Evolutionary conservation across 495 filamentous ascomycete species (phyloP).

Genomic region (Neurospora sp.): DNA sequence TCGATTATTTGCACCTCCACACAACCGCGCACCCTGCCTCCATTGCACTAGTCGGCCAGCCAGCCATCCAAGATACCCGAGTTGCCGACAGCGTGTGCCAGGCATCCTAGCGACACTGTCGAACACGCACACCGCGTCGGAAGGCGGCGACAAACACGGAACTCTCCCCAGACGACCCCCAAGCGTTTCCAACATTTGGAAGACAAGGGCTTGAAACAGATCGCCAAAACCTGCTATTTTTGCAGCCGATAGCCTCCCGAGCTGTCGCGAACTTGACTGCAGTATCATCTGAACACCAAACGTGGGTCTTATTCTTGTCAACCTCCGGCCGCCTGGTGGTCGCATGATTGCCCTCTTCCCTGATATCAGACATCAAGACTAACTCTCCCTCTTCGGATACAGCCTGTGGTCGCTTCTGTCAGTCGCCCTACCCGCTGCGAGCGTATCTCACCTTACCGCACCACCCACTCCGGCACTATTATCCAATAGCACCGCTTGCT

Average conservation of each 20-base stretch:
- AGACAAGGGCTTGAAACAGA: background rate
- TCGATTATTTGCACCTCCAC: background rate
- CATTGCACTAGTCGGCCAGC: background rate
- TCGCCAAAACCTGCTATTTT: background rate
- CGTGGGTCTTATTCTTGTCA: background rate
- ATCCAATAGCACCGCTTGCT: slow-evolving; percentile 8
- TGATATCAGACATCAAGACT: slow-evolving; percentile 6
- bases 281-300: slow-evolving; percentile 11
- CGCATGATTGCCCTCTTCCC: slow-evolving; percentile 6
- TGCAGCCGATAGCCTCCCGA: background rate
- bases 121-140: background rate
- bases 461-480: slow-evolving; percentile 1
- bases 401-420: background rate
- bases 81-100: background rate
- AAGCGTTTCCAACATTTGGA: background rate
- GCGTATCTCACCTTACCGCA: slow-evolving; percentile 4
- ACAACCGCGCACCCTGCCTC: background rate
- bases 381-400: slow-evolving; percentile 2
- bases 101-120: background rate
- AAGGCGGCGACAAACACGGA: background rate
- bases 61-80: background rate
- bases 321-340: background rate
- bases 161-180: background rate
- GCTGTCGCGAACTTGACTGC: background rate
- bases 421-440: slow-evolving; percentile 5